Base-by-base conservation (phyloP, 805 yeast species). In the Henningerozyma blattae region DNA sequence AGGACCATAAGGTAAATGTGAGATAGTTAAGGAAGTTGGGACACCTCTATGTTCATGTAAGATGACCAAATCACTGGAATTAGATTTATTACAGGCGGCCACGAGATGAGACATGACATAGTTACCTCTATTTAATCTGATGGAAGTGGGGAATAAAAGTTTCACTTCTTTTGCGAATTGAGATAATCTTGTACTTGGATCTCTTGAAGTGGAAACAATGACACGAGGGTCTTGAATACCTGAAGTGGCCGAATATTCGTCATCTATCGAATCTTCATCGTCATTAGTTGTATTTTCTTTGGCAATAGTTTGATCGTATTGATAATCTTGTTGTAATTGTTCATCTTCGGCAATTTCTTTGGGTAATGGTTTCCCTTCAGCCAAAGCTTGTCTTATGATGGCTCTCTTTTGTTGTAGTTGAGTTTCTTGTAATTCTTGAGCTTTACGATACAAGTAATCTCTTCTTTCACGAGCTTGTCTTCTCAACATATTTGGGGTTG, bases 1-100 rank as follows among this genome's bases (percentile, higher is more conserved):
- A 15, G 98, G 99, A 0, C 99, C 99, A 54, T 91, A 95, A 4
- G 98, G 99, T 56, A 91, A 82, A 64, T 91, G 99, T 22, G 91
- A 78, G 18, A 91, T 63, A 1, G 97, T 89, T 39, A 91, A 50
- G 1, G 95, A 83, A 0, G 95, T 87, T 34, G 99, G 99, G 0
- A 84, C 89, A 72, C 99, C 99, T 60, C 99, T 71, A 59, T 91
- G 98, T 55, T 91, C 99, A 55, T 91, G 97, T 16, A 91, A 61
- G 3, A 91, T 69, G 17, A 91, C 65, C 45, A 91, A 61, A 55
- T 91, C 99, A 2, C 91, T 78, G 8, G 89, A 75, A 14, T 81
- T 82, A 0, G 89, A 75, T 34, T 77, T 62, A 38, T 80, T 72
- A 58, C 96, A 86, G 1, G 94, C 84, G 31, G 77, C 72, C 3